phyloP scores from a whole-genome alignment of 1,284 basidiomycete genomes.

The Ceratobasidium sp. region DNA sequence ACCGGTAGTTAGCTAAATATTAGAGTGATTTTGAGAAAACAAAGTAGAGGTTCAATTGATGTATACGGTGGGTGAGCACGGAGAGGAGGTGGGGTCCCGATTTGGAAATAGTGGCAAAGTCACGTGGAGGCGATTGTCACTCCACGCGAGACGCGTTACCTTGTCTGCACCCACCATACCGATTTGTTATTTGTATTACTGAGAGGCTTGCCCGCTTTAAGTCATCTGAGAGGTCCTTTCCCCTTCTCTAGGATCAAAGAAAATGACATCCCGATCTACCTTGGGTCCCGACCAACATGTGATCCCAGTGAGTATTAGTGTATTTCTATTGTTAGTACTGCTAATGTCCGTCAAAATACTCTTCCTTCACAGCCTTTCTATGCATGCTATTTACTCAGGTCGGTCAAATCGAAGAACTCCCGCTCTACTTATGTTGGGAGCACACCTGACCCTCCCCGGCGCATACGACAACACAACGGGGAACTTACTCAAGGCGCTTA shows the following conservation, averaged over 20 bases:
- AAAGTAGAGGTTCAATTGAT: too few species aligned
- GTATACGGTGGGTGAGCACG: too few species aligned
- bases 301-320: slow-evolving; percentile 26
- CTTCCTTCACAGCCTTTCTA: slow-evolving; percentile 77
- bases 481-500: slow-evolving; percentile 78
- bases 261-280: slow-evolving; percentile 42
- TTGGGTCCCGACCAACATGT: slow-evolving; percentile 39
- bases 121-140: slow-evolving; percentile 10
- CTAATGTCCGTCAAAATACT: neutral
- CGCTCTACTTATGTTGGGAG: slow-evolving; percentile 84
- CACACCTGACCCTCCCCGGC: slow-evolving; percentile 71
- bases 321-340: neutral
- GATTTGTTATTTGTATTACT: neutral
- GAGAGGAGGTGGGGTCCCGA: neutral
- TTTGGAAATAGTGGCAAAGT: neutral
- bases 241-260: neutral
- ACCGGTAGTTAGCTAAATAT: too few species aligned
- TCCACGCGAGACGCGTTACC: neutral
- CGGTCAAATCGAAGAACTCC: slow-evolving; percentile 65
- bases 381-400: slow-evolving; percentile 88
- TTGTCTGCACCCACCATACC: neutral
- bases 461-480: slow-evolving; percentile 82
- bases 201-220: neutral
- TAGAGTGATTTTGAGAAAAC: too few species aligned
- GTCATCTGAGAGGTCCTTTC: neutral